Evolutionary conservation across 345 rosid genomes (phyloP).

Genomic region (Rhodamnia rubescens): DNA sequence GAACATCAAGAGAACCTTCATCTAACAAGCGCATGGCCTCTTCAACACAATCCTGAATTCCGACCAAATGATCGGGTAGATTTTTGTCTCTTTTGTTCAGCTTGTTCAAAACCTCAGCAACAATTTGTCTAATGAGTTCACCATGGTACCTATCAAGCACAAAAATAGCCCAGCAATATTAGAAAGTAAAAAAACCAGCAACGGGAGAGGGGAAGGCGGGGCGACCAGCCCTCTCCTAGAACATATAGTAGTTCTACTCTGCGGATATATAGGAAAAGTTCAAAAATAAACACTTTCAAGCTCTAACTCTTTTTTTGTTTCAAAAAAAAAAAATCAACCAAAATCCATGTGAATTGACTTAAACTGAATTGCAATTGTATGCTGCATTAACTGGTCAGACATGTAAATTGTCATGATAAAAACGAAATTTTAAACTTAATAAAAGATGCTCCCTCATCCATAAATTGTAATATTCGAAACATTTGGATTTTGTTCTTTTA

Average conservation of each 20-base stretch:
- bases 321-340: too few species aligned
- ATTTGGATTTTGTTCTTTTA: neutral
- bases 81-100: neutral
- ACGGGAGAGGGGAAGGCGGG: neutral
- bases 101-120: neutral
- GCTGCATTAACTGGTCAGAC: neutral
- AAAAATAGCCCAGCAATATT: neutral
- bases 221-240: neutral
- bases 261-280: neutral
- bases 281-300: too few species aligned
- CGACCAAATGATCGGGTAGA: neutral
- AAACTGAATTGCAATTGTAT: neutral
- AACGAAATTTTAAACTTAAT: neutral
- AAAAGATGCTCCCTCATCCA: neutral
- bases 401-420: neutral
- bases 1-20: neutral
- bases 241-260: neutral
- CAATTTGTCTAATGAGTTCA: neutral
- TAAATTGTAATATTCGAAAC: neutral
- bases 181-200: neutral
- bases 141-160: neutral
- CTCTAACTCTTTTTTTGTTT: neutral
- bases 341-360: neutral
- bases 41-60: neutral
- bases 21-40: neutral